Evolutionary conservation across 1,284 basidiomycete species (phyloP).

Genomic region (Bondarzewia mesenterica): DNA sequence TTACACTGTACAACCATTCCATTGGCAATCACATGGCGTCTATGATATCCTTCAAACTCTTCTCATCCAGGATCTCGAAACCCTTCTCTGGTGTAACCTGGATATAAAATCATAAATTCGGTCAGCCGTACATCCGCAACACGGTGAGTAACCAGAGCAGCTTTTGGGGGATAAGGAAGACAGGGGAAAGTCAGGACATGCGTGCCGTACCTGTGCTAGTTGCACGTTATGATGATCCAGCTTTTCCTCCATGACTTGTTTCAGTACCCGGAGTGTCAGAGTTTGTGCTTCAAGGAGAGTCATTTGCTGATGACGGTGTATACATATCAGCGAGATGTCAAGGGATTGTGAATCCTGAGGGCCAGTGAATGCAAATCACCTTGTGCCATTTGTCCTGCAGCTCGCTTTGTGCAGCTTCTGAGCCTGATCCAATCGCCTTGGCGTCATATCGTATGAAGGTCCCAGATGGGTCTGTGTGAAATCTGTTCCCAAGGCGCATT

Average conservation of each 20-base stretch:
- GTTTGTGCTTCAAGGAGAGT: slow-evolving; percentile 83
- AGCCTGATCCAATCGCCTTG: slow-evolving; percentile 97
- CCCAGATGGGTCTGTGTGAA: slow-evolving; percentile 98
- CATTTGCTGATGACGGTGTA: slow-evolving; percentile 67
- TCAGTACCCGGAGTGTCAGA: slow-evolving; percentile 84
- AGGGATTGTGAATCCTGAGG: not conserved
- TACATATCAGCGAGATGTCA: not conserved
- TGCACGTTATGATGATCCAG: slow-evolving; percentile 98
- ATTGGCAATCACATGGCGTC: slow-evolving; percentile 54
- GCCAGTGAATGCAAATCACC: slow-evolving; percentile 34
- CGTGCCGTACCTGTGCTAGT: slow-evolving; percentile 72
- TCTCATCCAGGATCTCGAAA: slow-evolving; percentile 80
- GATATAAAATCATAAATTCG: too few species aligned
- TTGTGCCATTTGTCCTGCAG: slow-evolving; percentile 97
- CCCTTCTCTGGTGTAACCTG: slow-evolving; percentile 72
- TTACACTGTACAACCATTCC: not conserved
- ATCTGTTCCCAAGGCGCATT: slow-evolving; percentile 38
- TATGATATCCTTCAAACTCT: slow-evolving; percentile 71
- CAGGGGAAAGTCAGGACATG: not conserved
- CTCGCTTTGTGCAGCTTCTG: slow-evolving; percentile 95
- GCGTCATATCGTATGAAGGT: slow-evolving; percentile 97
- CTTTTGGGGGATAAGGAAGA: too few species aligned
- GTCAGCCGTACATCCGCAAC: too few species aligned
- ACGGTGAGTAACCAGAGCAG: too few species aligned
- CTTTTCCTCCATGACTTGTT: slow-evolving; percentile 99